These are phyloP conservation scores for Plasmodium berghei DNA, from an alignment of 169 alveolate genomes.

Conservation along the genomic window DNA sequence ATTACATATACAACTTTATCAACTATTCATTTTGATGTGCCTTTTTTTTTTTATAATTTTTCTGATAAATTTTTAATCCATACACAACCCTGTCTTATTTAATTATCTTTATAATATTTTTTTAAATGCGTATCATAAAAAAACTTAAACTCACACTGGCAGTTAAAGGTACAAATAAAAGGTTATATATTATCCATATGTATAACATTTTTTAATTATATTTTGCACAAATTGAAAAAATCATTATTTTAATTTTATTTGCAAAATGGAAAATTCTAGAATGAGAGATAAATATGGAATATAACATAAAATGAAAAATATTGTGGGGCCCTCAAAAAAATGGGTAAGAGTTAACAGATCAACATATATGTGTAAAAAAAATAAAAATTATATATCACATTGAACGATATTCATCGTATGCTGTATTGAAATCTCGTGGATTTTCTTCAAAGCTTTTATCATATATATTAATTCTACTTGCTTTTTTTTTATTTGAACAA, in stretches of 20 bases:
- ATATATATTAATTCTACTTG: constrained; percentile 13
- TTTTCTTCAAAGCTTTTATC: constrained; percentile 27
- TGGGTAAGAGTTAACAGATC: no score
- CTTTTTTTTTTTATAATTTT: no score
- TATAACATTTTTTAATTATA: no score
- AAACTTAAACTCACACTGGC: no score
- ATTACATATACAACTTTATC: constrained; percentile 73
- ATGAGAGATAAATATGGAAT: not conserved
- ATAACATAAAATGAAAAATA: not conserved
- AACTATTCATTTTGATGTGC: constrained; percentile 24
- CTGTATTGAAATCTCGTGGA: constrained; percentile 30
- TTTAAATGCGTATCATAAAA: no score
- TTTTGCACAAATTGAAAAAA: no score
- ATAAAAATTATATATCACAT: constrained; percentile 27
- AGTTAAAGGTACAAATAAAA: constrained; percentile 1
- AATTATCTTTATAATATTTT: no score
- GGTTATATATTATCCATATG: not conserved
- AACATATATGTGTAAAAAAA: not conserved
- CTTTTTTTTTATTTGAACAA: constrained; percentile 23
- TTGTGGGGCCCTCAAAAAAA: not conserved
- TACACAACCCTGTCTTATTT: no score
- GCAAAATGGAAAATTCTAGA: not conserved
- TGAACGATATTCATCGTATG: constrained; percentile 75
- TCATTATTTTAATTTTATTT: no score
- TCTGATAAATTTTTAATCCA: no score